A percentile compares a stretch with the other conserved stretches of the same genome.
These are phyloP conservation scores for Scleroderma citrinum DNA, from an alignment of 768 basidiomycete species.

Conservation along the genomic window DNA sequence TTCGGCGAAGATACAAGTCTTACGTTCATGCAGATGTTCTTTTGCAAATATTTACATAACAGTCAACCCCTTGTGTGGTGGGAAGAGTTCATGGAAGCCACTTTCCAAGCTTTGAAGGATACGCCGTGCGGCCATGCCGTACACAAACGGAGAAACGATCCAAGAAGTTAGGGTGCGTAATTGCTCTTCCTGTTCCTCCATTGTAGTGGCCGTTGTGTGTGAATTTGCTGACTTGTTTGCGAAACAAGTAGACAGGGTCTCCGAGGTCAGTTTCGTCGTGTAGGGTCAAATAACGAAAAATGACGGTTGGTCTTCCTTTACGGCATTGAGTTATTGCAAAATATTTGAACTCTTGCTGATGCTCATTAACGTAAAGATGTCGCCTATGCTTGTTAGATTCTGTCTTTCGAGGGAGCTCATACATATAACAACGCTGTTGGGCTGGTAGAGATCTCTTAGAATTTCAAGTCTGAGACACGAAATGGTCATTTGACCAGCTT, in stretches of 20 bases:
- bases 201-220: constrained; percentile 8
- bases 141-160: neutral
- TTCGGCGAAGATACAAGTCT: neutral
- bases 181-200: constrained; percentile 1
- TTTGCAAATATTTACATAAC: neutral
- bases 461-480: no score
- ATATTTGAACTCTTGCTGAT: no score
- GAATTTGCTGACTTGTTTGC: constrained; percentile 8
- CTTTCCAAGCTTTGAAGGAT: constrained; percentile 10
- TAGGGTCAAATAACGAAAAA: no score
- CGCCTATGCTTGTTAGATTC: no score
- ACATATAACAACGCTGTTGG: no score
- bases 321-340: no score
- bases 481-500: no score
- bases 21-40: neutral
- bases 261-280: neutral
- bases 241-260: constrained; percentile 4
- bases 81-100: constrained; percentile 14
- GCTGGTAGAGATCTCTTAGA: no score
- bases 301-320: neutral
- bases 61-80: constrained; percentile 11
- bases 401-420: no score
- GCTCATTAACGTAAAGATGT: no score
- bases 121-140: constrained; percentile 13
- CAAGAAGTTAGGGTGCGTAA: neutral